Evolutionary conservation across 768 basidiomycete species (phyloP), one percentile per base, ranked within the genome.

Genomic region (Mycena filopes): DNA sequence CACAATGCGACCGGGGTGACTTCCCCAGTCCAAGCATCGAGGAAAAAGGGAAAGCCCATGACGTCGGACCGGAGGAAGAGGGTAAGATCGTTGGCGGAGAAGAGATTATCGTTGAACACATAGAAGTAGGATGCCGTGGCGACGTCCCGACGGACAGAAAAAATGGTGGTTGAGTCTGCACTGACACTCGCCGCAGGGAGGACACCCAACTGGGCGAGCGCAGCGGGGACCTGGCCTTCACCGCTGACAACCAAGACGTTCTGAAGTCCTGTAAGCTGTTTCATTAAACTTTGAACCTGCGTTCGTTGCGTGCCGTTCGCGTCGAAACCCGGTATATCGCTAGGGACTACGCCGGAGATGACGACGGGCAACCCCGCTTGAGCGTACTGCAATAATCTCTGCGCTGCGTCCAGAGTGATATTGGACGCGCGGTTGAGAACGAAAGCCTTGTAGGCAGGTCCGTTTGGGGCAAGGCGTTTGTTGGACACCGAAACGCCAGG

Each of bases 371-470:
- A 53, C 4, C 68, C 68, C 18, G 55, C 21, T 49, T 66, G 58
- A 3, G 68, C 63, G 33, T 69, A 69, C 20, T 69, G 16, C 49
- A 69, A 29, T 13, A 65, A 16, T n/a, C 45, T 57, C 41, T 69
- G 68, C 3, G 68, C 33, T 5, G 68, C 60, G 58, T 69, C 68
- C 0, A 69, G 54, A 31, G 68, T 69, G 49, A 69, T 57, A 42
- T 63, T 69, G 16, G 58, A 33, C 45, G 25, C 46, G 23, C 46
- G 55, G 38, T 56, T 53, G 18, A 69, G 50, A 21, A 69, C 40
- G 21, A 69, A 69, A 8, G 68, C 68, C 46, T 69, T 69, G 29
- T 69, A 69, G 5, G 63, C 68, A 21, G 68, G 68, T 18, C 68
- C 68, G 28, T 49, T 18, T n/a, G 64, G 16, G 7, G 64, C 63